phyloP scores from a whole-genome alignment of 2,329 filamentous ascomycete genomes.

The Ceratocystis cacaofunesta region DNA sequence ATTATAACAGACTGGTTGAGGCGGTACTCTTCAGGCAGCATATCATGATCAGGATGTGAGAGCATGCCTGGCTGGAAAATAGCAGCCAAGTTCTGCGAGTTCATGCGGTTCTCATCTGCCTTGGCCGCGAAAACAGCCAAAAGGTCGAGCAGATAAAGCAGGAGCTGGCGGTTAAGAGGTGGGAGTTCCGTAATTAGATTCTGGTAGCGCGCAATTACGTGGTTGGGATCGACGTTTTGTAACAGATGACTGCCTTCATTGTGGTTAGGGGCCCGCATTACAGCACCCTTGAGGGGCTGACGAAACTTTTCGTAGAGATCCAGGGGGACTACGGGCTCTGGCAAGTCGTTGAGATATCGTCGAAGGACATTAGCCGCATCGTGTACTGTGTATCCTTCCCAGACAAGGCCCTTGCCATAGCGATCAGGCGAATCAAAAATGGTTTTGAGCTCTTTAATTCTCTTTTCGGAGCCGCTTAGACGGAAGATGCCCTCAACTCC shows the following conservation, averaged over 20 bases:
- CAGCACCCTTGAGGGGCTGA: conserved; percentile 58
- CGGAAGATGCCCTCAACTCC: conserved; percentile 94
- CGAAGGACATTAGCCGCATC: conserved; percentile 94
- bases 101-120: conserved; percentile 94
- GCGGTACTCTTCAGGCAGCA: conserved; percentile 87
- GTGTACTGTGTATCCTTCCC: conserved; percentile 95
- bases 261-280: conserved; percentile 56
- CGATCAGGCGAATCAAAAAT: conserved; percentile 88
- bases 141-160: conserved; percentile 90
- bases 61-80: conserved; percentile 97
- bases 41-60: conserved; percentile 85
- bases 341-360: conserved; percentile 88
- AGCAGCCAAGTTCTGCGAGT: conserved; percentile 78
- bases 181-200: conserved; percentile 83
- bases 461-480: conserved; percentile 87
- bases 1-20: conserved; percentile 94
- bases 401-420: conserved; percentile 92
- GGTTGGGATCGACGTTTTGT: conserved; percentile 46
- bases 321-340: conserved; percentile 89
- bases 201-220: conserved; percentile 73
- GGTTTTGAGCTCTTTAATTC: conserved; percentile 88
- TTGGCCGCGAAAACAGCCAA: conserved; percentile 95
- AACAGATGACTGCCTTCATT: conserved; percentile 54
- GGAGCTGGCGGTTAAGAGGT: conserved; percentile 78
- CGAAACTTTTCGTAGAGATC: conserved; percentile 87